Evolutionary conservation across 1,139 yeast species (phyloP).

Genomic region (Magnusiomyces fungicola): DNA sequence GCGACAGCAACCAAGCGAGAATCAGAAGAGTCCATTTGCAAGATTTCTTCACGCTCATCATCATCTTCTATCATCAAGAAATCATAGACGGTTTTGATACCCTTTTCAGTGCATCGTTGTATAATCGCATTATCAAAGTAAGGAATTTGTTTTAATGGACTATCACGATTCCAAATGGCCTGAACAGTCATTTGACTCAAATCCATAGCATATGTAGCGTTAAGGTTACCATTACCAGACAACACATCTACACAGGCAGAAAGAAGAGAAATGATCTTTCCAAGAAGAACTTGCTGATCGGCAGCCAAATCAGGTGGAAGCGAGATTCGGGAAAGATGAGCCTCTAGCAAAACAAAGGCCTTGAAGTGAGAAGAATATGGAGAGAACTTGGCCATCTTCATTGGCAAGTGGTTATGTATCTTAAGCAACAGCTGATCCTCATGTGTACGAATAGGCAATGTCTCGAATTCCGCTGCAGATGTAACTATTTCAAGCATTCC

Average conservation of each 20-base stretch:
- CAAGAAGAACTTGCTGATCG: slow-evolving; percentile 51
- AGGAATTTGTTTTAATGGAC: slow-evolving; percentile 79
- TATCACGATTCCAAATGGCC: slow-evolving; percentile 77
- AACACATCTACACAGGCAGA: slow-evolving; percentile 68
- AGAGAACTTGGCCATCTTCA: slow-evolving; percentile 40
- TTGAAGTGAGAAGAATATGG: slow-evolving; percentile 56
- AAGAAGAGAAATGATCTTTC: slow-evolving; percentile 44
- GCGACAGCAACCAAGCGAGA: slow-evolving; percentile 58
- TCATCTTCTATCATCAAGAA: slow-evolving; percentile 77
- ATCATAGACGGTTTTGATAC: slow-evolving; percentile 72
- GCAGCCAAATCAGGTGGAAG: slow-evolving; percentile 52
- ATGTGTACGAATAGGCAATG: slow-evolving; percentile 50
- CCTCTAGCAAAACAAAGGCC: slow-evolving; percentile 69
- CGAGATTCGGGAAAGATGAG: slow-evolving; percentile 62
- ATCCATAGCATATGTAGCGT: slow-evolving; percentile 80
- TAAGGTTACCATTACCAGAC: slow-evolving; percentile 73
- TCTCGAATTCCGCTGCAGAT: slow-evolving; percentile 63
- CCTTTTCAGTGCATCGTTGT: slow-evolving; percentile 46
- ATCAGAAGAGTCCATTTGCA: slow-evolving; percentile 42
- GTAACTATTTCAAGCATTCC: slow-evolving; percentile 56
- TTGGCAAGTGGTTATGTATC: slow-evolving; percentile 54
- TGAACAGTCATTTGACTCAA: slow-evolving; percentile 84
- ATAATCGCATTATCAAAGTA: slow-evolving; percentile 49
- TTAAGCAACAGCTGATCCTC: slow-evolving; percentile 46
- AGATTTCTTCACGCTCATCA: slow-evolving; percentile 58